phyloP scores from a whole-genome alignment of 1,284 basidiomycete species.

The Cryptococcus sp. region DNA sequence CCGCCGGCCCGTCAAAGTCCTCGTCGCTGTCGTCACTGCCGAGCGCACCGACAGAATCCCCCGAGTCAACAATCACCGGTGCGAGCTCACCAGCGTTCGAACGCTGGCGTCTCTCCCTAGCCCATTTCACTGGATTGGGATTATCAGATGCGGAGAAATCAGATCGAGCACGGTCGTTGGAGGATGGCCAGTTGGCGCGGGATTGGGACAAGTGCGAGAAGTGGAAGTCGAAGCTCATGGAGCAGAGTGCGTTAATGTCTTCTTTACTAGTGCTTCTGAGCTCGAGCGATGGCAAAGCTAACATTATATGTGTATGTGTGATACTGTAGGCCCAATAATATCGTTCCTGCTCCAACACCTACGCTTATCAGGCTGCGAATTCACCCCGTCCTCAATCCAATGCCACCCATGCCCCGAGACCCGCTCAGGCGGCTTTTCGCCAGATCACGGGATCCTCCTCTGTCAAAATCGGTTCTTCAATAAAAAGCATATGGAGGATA shows the following conservation, averaged over 20 bases:
- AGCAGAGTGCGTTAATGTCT: constrained; percentile 47
- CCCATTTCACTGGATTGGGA: constrained; percentile 53
- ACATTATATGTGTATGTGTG: neutral
- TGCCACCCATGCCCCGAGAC: constrained; percentile 77
- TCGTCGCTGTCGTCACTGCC: neutral
- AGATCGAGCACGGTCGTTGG: constrained; percentile 28
- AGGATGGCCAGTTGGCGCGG: constrained; percentile 36
- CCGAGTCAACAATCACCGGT: constrained; percentile 8
- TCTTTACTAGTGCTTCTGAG: neutral
- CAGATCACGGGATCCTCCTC: constrained; percentile 73
- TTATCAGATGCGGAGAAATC: constrained; percentile 43
- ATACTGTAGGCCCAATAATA: constrained; percentile 74
- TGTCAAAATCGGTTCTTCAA: constrained; percentile 80
- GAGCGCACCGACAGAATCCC: constrained; percentile 1
- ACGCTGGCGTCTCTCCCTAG: constrained; percentile 49
- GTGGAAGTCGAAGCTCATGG: constrained; percentile 55
- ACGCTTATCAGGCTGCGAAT: constrained; percentile 65
- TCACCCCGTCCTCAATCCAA: constrained; percentile 67
- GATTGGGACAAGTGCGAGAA: constrained; percentile 57
- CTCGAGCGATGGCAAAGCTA: neutral
- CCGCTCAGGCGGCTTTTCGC: constrained; percentile 78
- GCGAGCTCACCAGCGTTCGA: constrained; percentile 42
- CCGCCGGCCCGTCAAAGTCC: neutral
- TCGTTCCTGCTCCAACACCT: constrained; percentile 89
- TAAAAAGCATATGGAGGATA: constrained; percentile 88